Percentiles rank a stretch among this genome's conserved stretches.
Evolutionary conservation across 2,329 filamentous ascomycete species (phyloP).

Genomic region (Cytospora schulzeri): DNA sequence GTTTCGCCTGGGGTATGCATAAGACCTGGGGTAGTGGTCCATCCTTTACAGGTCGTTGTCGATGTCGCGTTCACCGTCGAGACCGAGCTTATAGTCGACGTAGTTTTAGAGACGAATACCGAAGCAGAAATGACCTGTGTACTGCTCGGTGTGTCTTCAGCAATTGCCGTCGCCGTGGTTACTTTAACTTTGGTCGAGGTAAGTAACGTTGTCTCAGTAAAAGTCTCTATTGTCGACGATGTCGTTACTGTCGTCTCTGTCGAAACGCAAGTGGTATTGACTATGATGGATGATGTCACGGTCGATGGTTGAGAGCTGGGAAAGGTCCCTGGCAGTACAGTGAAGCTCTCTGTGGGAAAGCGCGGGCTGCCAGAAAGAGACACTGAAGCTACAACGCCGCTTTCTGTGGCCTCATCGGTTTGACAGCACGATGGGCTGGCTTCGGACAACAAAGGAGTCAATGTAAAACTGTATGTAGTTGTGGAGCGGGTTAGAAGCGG

Average conservation of each 20-base stretch:
- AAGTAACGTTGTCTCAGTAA: conserved; percentile 4
- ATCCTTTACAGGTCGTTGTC: background rate
- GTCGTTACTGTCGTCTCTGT: conserved; percentile 7
- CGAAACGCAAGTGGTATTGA: conserved; percentile 10
- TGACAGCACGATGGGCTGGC: background rate
- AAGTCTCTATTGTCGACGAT: background rate
- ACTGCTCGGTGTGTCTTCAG: background rate
- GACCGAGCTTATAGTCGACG: background rate
- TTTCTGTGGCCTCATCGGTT: background rate
- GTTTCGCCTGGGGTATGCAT: background rate
- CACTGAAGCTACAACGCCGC: background rate
- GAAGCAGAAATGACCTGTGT: background rate
- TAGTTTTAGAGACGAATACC: background rate
- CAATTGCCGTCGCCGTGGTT: conserved; percentile 8
- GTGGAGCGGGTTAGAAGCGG: background rate
- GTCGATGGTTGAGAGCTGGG: background rate
- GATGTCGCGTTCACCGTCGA: background rate
- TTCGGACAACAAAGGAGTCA: background rate
- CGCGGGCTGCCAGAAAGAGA: background rate
- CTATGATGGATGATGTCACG: background rate
- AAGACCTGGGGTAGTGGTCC: background rate
- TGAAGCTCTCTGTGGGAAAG: background rate
- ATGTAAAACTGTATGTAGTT: background rate
- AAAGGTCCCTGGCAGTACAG: background rate
- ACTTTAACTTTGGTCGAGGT: conserved; percentile 8